These are phyloP conservation scores for Russula ochroleuca DNA, from an alignment of 768 basidiomycete species.

Conservation along the genomic window DNA sequence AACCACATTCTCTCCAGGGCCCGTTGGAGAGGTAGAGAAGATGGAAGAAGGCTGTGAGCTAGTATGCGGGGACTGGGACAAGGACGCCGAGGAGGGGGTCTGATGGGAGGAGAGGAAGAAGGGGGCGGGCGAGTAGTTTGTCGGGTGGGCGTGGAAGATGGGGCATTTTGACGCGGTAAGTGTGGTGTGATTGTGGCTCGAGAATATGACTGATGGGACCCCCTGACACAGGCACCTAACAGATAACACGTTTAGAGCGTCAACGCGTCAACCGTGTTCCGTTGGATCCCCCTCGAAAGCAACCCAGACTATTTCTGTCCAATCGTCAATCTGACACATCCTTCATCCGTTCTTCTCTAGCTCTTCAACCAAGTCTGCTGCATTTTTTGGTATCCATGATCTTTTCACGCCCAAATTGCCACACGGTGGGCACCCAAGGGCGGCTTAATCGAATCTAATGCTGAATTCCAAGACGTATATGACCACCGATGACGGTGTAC, in stretches of 20 bases:
- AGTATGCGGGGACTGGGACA: slow-evolving; percentile 79
- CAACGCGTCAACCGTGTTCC: slow-evolving; percentile 2
- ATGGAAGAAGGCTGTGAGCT: slow-evolving; percentile 75
- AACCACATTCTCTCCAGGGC: slow-evolving; percentile 61
- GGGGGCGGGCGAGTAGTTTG: slow-evolving; percentile 49
- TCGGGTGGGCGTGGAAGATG: slow-evolving; percentile 36
- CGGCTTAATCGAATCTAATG: slow-evolving; percentile 8
- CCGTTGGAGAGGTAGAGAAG: slow-evolving; percentile 70
- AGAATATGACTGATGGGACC: neutral
- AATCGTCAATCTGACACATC: slow-evolving; percentile 11
- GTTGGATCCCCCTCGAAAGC: slow-evolving; percentile 79
- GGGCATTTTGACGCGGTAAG: neutral
- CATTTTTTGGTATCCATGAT: slow-evolving; percentile 16
- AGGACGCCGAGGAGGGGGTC: slow-evolving; percentile 70
- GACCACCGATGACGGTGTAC: too few species aligned
- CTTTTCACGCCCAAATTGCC: slow-evolving; percentile 32
- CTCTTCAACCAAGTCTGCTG: slow-evolving; percentile 18
- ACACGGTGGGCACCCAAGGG: slow-evolving; percentile 4
- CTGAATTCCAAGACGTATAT: slow-evolving; percentile 27
- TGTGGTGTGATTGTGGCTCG: neutral
- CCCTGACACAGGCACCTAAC: too few species aligned
- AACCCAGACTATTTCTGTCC: slow-evolving; percentile 50
- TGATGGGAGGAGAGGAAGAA: slow-evolving; percentile 53
- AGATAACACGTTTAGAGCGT: too few species aligned
- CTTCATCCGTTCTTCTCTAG: slow-evolving; percentile 21